Evolutionary conservation across 2,329 filamentous ascomycete species (phyloP), one percentile per base, ranked within the genome.

Genomic region (Xylaria multiplex): DNA sequence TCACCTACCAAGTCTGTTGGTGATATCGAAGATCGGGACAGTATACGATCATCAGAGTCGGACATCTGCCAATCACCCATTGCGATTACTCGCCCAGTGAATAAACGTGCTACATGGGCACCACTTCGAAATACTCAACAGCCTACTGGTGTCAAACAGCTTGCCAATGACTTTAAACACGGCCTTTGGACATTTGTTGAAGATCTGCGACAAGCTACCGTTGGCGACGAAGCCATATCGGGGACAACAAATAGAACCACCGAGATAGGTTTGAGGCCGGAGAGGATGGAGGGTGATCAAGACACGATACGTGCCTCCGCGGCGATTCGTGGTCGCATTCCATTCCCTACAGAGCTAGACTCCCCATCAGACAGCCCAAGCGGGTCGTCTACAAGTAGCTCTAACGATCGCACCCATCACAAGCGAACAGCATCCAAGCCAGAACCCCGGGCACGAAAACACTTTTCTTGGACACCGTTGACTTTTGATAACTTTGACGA

Each of bases 181-280:
- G 95, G 96, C 1, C 81, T 99, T 55, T 94, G 92, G 88, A 97
- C 93, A 1, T 99, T 99, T 79, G 89, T 97, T 66, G 96, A 98
- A 77, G 96, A 99, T 76, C 88, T 99, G 54, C 87, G 94, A 71
- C 96, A 98, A 79, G 96, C 95, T 14, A 97, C 96, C 0, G 93
- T 99, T 6, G 96, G 96, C 27, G 96, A 99, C 61, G 96, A 99
- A 81, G 92, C 90, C 16, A 88, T 93, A 69, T 88, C 84, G 66
- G 90, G 88, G 14, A 78, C 75, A n/a, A 76, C 74, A 46, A 74
- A 80, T 65, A 71, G 78, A 50, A 80, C 77, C 66, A 76, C 70
- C 66, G 77, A 75, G 57, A 75, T 76, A 75, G 62, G 69, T 64
- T 60, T 72, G 2, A 73, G 75, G 30, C 60, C 69, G 6, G 66